Conservation (phyloP, 2,329 filamentous ascomycete species). For the Paramyrothecium roridum region DNA sequence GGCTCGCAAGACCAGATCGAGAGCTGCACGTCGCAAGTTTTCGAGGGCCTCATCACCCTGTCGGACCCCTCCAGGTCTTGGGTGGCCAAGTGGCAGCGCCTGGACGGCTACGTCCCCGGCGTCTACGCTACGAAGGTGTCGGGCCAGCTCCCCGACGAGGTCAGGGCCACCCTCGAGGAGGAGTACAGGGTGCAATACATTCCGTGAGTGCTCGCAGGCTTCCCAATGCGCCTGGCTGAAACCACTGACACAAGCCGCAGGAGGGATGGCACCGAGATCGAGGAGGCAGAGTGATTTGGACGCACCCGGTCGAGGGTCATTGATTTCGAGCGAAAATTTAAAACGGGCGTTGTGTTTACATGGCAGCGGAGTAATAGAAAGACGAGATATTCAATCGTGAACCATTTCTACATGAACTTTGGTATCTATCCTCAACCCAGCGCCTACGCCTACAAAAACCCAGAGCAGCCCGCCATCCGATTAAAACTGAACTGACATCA, state of each 20-base stretch:
- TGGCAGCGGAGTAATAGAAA: not conserved
- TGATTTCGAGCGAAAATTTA: not conserved
- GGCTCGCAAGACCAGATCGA: conserved; percentile 78
- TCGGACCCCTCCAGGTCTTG: conserved; percentile 81
- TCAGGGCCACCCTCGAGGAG: conserved; percentile 57
- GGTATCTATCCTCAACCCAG: conserved; percentile 1
- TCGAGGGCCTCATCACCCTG: conserved; percentile 86
- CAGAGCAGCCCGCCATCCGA: not conserved
- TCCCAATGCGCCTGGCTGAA: not conserved
- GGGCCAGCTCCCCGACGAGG: conserved; percentile 69
- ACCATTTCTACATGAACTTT: not conserved
- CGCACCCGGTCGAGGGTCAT: not conserved
- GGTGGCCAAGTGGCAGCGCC: conserved; percentile 94
- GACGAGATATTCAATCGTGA: not conserved
- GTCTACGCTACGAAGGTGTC: conserved; percentile 95
- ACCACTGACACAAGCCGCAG: conserved; percentile 20
- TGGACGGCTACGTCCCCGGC: conserved; percentile 83
- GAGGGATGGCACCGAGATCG: conserved; percentile 45
- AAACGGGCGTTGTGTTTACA: conserved; percentile 1
- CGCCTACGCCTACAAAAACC: not conserved
- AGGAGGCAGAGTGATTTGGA: conserved; percentile 26
- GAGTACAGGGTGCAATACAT: conserved; percentile 64
- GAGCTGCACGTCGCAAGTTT: conserved; percentile 94
- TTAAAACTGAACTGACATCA: not conserved
- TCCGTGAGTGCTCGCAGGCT: conserved; percentile 46